Base-by-base conservation (phyloP, 306 rosid species). In the Dalbergia oliveri region DNA sequence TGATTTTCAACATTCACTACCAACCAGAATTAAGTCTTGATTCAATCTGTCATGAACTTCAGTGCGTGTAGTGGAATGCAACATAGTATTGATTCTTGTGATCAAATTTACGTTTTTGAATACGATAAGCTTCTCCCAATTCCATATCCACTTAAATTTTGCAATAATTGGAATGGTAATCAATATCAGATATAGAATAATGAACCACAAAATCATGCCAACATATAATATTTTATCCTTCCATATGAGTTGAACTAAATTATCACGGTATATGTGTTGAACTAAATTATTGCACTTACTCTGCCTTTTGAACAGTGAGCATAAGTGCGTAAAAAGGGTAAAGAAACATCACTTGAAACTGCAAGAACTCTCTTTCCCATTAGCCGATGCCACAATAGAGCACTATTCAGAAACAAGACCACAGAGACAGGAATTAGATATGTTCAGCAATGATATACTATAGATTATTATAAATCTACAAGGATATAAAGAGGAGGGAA, bases 371-470 rank as follows among this genome's bases (percentile, higher is more conserved):
- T 82, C 64, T 81, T 87, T 63, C 97, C 99, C 98, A 95, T 93
- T 76, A 95, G 94, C 76, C 86, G 95, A 77, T 90, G 92, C 99
- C 99, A 95, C 69, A 93, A 83, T 51, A 95, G 96, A 11, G 99
- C 98, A 81, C 99, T 95, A 41, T 72, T 77, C 82, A 75, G 26
- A 41, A 77, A 78, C 18, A 79, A 79, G 41, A 71, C 9, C 66
- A 73, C 66, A 73, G 47, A 75, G 81, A 66, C 10, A 60, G 41
- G 10, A 59, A 75, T 79, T 69, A 77, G 86, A 73, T 65, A 68
- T 66, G 66, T 59, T 77, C 19, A 71, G 58, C 37, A 31, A 71
- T 18, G 53, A 79, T 26, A 66, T 56, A 65, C 15, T 70, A 13
- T 53, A 18, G 66, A 47, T 13, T 16, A 62, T 45, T 23, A 61